phyloP scores from a whole-genome alignment of 192 early-diverging fungal species.

The Entomortierella lignicola region DNA sequence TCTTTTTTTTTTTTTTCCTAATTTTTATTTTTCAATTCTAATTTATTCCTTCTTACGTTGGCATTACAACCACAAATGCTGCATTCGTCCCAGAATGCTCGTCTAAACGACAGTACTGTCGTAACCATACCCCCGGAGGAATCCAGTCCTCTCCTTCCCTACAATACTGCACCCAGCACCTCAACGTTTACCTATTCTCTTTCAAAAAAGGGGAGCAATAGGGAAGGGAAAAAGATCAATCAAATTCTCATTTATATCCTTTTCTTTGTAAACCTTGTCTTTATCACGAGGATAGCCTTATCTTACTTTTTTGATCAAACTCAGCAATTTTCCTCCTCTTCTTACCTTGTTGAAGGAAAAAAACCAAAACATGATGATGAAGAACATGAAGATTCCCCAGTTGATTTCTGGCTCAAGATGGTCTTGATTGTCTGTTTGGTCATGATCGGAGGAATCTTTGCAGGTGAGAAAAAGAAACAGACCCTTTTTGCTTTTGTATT shows the following conservation, averaged over 20 bases:
- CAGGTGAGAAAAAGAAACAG: conserved; percentile 66
- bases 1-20: not conserved
- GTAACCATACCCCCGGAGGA: conserved; percentile 10
- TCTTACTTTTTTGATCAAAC: not conserved
- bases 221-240: conserved; percentile 3
- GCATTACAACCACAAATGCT: not conserved
- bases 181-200: not conserved
- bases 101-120: not conserved
- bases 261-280: conserved; percentile 32
- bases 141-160: not conserved
- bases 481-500: not conserved
- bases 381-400: conserved; percentile 10
- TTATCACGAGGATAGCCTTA: conserved; percentile 20
- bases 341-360: not conserved
- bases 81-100: not conserved
- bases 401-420: conserved; percentile 61
- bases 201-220: not conserved
- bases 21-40: conserved; percentile 8
- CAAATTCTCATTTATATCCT: conserved; percentile 42
- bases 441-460: conserved; percentile 79
- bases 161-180: not conserved
- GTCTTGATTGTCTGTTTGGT: conserved; percentile 70
- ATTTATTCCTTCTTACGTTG: not conserved
- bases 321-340: not conserved
- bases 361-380: conserved; percentile 11